phyloP scores from a whole-genome alignment of 2,329 filamentous ascomycete species.

The Sporothrix pallida region DNA sequence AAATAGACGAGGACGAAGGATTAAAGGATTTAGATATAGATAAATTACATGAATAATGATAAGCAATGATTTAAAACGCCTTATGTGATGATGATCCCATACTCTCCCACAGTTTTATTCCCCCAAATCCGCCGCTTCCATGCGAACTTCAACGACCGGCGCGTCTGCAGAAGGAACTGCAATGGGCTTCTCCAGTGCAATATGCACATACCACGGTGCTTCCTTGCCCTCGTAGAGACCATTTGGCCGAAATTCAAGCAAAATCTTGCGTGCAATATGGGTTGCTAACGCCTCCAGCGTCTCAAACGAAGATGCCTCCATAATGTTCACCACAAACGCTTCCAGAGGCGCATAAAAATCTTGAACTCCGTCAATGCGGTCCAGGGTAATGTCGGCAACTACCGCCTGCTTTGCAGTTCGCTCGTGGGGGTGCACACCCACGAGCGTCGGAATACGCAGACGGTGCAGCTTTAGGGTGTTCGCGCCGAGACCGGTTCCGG shows the following conservation, averaged over 20 bases:
- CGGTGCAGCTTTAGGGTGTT: conserved; percentile 57
- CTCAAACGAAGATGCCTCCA: conserved; percentile 63
- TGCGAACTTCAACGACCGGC: conserved; percentile 66
- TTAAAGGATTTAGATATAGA: neutral
- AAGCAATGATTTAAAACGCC: neutral
- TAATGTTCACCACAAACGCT: conserved; percentile 62
- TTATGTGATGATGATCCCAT: no score
- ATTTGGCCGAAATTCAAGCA: conserved; percentile 48
- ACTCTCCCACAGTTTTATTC: no score
- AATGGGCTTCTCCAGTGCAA: conserved; percentile 73
- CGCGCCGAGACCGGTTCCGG: no score
- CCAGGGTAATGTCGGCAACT: conserved; percentile 51
- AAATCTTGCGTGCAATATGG: conserved; percentile 54
- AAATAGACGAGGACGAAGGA: conserved; percentile 33
- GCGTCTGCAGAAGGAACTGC: conserved; percentile 75
- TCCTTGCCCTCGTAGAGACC: conserved; percentile 41
- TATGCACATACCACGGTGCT: conserved; percentile 58
- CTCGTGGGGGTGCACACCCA: conserved; percentile 77
- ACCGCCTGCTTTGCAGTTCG: conserved; percentile 47
- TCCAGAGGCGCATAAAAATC: conserved; percentile 66
- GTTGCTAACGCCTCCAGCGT: conserved; percentile 67
- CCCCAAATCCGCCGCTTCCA: conserved; percentile 34
- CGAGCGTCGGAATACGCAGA: conserved; percentile 68
- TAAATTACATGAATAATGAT: neutral
- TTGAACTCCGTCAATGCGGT: conserved; percentile 52